Evolutionary conservation across 306 rosid species (phyloP), one percentile per base, ranked within the genome.

Genomic region (Lathyrus oleraceus): DNA sequence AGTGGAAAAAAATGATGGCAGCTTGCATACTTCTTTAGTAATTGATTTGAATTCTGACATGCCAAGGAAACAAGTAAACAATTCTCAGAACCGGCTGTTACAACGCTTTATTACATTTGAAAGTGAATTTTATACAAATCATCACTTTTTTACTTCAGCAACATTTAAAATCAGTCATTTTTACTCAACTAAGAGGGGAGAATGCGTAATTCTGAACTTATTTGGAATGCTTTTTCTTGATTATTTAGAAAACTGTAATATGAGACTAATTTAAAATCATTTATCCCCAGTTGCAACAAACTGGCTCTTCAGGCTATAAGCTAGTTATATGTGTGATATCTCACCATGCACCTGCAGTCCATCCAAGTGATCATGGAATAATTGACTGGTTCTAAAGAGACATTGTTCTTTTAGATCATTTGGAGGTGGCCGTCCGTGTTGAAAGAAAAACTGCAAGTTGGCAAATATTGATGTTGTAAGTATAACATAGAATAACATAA

Each of bases 11-110:
- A 89, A 95, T 45, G 99, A 95, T 63, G 99, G 99, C 86, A 95
- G 92, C 93, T 87, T 95, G 96, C 99, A 95, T 25, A 95, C 83
- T 61, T 95, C 99, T 88, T 89, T 91, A 23, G 91, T 87, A 73
- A 86, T 80, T 74, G 82, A 63, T 80, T 89, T 95, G 79, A 95
- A 91, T 48, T 95, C 99, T 95, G 96, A 66, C 63, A 87, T 53
- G 36, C 58, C 78, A 83, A 64, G 66, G 56, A 67, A 71, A 75
- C 39, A 74, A 80, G 81, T 73, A 82, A 65, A 73, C 49, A 66
- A 54, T 71, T 79, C 62, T 72, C 53, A 77, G 78, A 47, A 67
- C 36, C 76, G 49, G 61, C 12, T 48, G 52, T 32, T 42, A 73
- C 65, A 56, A 45, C 48, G 65, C 70, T 61, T 36, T 66, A 43